Conservation (phyloP, 1,284 basidiomycete species). For the Leccinum cinnamomeum region DNA sequence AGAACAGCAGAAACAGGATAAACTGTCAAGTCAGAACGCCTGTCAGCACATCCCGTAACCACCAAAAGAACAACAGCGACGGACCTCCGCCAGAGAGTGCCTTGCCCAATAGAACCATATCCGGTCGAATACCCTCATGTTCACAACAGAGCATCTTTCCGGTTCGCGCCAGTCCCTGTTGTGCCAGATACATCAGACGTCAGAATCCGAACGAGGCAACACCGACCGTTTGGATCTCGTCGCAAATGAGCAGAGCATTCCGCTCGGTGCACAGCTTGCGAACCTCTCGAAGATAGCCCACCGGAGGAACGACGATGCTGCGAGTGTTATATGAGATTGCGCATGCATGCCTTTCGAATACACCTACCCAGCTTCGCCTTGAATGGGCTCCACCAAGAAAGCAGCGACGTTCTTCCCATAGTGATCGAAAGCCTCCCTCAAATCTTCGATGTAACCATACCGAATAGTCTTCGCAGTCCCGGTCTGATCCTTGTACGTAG, state of each 20-base stretch:
- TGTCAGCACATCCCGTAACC: conserved; percentile 14
- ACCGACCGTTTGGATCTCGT: conserved; percentile 93
- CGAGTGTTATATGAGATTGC: background rate
- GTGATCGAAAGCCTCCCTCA: conserved; percentile 79
- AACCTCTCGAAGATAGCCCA: conserved; percentile 81
- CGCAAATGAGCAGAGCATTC: conserved; percentile 94
- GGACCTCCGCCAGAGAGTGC: conserved; percentile 90
- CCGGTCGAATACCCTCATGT: conserved; percentile 88
- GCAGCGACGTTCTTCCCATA: conserved; percentile 88
- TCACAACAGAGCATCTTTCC: conserved; percentile 89
- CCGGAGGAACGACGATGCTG: conserved; percentile 90
- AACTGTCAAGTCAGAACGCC: conserved; percentile 46
- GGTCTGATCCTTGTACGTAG: conserved; percentile 58
- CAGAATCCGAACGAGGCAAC: conserved; percentile 1
- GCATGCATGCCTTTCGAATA: background rate
- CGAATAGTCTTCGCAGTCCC: conserved; percentile 61
- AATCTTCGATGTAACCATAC: conserved; percentile 81
- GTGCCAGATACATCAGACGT: conserved; percentile 1
- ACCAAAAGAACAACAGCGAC: conserved; percentile 20
- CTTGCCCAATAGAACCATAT: conserved; percentile 94
- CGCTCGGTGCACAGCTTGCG: conserved; percentile 89
- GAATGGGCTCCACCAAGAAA: conserved; percentile 96
- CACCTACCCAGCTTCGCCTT: conserved; percentile 95
- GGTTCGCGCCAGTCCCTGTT: conserved; percentile 77
- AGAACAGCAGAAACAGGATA: conserved; percentile 97